Conservation (phyloP, 441 rosid genomes). For the Populus tomentosa region DNA sequence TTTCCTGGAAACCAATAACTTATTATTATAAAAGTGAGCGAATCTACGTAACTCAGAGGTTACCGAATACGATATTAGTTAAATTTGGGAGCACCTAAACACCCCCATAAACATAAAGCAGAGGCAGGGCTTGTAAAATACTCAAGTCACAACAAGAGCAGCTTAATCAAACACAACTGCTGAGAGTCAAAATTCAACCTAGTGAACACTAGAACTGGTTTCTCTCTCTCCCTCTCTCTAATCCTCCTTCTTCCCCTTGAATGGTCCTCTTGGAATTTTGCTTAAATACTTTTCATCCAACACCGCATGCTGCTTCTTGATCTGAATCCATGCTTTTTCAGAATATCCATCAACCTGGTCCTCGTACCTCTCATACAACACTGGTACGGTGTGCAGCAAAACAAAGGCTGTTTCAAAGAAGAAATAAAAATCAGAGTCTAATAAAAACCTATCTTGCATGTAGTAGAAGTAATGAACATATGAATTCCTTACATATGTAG, state of each 20-base stretch:
- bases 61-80: background rate
- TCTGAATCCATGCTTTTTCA: conserved; percentile 65
- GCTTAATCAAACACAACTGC: background rate
- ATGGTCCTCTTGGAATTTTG: conserved; percentile 73
- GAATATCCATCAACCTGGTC: conserved; percentile 72
- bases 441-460: background rate
- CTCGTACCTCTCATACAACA: conserved; percentile 75
- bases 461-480: background rate
- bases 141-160: background rate
- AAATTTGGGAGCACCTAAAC: background rate
- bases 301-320: conserved; percentile 73
- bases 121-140: background rate
- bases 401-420: conserved; percentile 50
- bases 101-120: background rate
- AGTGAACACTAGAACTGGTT: background rate
- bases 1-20: background rate
- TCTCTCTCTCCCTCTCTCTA: conserved; percentile 19
- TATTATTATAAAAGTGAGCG: background rate
- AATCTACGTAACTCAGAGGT: background rate
- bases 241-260: conserved; percentile 54
- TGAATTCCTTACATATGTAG: conserved; percentile 58
- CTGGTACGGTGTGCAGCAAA: conserved; percentile 73
- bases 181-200: background rate
- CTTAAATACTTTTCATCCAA: conserved; percentile 78
- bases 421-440: background rate